A percentile compares a stretch with the other conserved stretches of the same genome.
These are phyloP conservation scores for Globisporangium megalacanthum DNA, from an alignment of 352 stramenopile species.

Conservation along the genomic window DNA sequence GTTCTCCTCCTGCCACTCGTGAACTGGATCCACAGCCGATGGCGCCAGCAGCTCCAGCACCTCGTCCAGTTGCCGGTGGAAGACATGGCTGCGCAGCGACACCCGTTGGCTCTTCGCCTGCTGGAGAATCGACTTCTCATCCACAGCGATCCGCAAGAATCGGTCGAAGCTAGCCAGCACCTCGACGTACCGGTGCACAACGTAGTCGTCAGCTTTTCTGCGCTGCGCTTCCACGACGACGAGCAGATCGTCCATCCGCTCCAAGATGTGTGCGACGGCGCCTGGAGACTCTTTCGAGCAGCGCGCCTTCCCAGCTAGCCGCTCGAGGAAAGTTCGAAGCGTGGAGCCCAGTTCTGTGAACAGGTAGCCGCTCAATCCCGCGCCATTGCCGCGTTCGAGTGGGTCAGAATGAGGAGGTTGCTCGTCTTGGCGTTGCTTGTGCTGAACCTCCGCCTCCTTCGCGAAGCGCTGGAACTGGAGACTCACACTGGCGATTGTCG, in stretches of 20 bases:
- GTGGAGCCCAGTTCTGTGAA: neutral
- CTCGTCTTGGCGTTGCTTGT: no score
- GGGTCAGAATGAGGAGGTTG: no score
- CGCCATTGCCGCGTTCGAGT: no score
- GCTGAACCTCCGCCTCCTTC: neutral
- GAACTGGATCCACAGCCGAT: neutral
- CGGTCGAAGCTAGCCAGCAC: neutral
- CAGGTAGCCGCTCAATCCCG: neutral
- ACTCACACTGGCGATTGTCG: neutral
- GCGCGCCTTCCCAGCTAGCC: no score
- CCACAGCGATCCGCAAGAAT: neutral
- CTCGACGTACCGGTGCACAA: neutral
- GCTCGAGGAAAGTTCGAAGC: neutral
- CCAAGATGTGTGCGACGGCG: neutral
- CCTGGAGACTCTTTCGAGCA: neutral
- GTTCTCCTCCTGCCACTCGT: neutral
- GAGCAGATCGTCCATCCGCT: neutral
- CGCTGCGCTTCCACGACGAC: neutral
- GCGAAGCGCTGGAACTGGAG: neutral
- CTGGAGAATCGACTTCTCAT: neutral
- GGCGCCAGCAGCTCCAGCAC: neutral
- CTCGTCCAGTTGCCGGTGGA: no score
- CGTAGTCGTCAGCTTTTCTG: neutral
- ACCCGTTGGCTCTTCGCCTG: neutral
- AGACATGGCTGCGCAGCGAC: neutral